Conservation (phyloP, 371 early-diverging fungal genomes). For the Encephalitozoon intestinalis region DNA sequence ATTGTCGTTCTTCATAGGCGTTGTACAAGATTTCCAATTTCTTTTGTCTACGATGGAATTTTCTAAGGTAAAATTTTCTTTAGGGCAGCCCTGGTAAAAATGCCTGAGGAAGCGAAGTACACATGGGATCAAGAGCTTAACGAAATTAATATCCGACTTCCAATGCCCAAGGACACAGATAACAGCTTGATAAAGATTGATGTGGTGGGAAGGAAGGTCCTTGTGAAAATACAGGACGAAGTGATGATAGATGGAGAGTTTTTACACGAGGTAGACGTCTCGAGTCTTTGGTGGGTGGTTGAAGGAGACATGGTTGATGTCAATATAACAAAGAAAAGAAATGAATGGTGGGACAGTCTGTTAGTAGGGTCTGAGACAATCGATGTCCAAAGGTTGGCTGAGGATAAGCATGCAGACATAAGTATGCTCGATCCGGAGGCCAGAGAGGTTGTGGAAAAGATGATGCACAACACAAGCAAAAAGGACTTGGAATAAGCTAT, state of each 20-base stretch:
- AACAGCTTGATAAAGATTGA: not conserved
- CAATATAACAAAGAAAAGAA: not conserved
- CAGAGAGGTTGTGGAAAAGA: slow-evolving; percentile 14
- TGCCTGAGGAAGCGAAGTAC: not conserved
- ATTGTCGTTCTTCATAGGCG: no score
- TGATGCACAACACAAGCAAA: slow-evolving; percentile 1
- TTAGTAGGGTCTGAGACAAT: slow-evolving; percentile 17
- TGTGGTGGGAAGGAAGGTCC: slow-evolving; percentile 5
- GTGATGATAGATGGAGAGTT: slow-evolving; percentile 11
- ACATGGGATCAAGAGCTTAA: slow-evolving; percentile 29
- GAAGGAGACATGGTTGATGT: slow-evolving; percentile 25
- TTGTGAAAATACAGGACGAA: not conserved
- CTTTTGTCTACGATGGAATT: not conserved
- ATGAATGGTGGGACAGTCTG: slow-evolving; percentile 32
- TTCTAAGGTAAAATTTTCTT: not conserved
- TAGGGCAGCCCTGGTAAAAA: not conserved
- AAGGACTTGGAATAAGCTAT: not conserved
- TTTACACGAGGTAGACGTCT: not conserved
- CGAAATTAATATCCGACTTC: slow-evolving; percentile 8
- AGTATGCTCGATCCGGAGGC: slow-evolving; percentile 22
- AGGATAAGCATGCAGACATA: slow-evolving; percentile 6
- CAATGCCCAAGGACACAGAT: not conserved
- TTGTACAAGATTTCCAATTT: not conserved
- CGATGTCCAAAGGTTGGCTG: slow-evolving; percentile 7
- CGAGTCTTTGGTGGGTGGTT: not conserved